Conservation (phyloP, 1,284 basidiomycete species). For the Trametes sp. region DNA sequence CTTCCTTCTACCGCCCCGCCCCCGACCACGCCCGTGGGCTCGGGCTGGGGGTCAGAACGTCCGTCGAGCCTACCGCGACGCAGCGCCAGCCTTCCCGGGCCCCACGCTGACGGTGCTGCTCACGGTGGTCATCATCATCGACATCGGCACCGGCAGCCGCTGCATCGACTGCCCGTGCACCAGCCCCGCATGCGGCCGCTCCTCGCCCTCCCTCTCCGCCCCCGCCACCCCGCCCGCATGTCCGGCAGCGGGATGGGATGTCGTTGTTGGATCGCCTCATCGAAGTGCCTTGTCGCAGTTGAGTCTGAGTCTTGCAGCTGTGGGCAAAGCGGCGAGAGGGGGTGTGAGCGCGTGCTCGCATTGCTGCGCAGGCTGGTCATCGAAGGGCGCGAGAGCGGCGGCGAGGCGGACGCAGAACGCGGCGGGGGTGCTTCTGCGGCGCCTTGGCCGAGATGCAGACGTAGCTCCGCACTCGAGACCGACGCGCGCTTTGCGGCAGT, state of each 20-base stretch:
- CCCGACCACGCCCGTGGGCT: neutral
- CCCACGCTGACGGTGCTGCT: slow-evolving; percentile 46
- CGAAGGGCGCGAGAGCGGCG: slow-evolving; percentile 25
- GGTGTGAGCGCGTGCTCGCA: slow-evolving; percentile 17
- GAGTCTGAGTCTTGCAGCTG: slow-evolving; percentile 21
- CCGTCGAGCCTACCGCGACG: slow-evolving; percentile 4
- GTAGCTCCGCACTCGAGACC: slow-evolving; percentile 15
- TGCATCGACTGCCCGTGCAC: slow-evolving; percentile 27
- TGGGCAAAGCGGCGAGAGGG: slow-evolving; percentile 33
- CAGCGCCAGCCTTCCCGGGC: slow-evolving; percentile 3
- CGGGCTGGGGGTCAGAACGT: no score
- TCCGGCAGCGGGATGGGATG: slow-evolving; percentile 30
- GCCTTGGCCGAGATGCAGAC: neutral
- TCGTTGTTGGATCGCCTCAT: neutral
- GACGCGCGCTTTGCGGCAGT: slow-evolving; percentile 22
- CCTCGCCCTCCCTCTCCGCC: slow-evolving; percentile 9
- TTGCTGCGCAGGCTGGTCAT: slow-evolving; percentile 20
- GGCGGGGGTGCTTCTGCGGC: neutral
- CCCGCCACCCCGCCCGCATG: slow-evolving; percentile 10
- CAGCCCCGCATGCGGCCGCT: slow-evolving; percentile 24
- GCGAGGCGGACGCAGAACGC: slow-evolving; percentile 20
- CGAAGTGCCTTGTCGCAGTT: neutral
- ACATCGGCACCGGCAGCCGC: slow-evolving; percentile 31
- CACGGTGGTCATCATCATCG: slow-evolving; percentile 37
- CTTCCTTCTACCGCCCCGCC: neutral